phyloP scores from a whole-genome alignment of 139 green algal genomes.

The Eudorina sp. region DNA sequence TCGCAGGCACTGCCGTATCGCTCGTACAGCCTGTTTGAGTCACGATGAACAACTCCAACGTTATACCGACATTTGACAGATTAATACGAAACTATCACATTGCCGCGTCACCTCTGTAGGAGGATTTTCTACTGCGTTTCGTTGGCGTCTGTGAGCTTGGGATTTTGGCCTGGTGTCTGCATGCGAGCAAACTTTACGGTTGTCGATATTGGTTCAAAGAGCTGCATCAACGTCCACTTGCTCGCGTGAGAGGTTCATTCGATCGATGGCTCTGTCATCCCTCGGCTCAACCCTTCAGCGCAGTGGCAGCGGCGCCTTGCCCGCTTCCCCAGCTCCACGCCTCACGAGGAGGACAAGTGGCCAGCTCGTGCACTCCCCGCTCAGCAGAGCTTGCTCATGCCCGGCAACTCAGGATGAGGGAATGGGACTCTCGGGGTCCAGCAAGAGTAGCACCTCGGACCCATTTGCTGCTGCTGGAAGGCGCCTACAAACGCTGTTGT shows the following conservation, averaged over 20 bases:
- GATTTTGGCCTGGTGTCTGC: too few relatives aligned
- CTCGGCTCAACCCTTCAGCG: neutral
- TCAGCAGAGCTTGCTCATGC: conserved; percentile 19
- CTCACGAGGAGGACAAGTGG: neutral
- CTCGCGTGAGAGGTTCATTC: neutral
- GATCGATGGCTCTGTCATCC: conserved; percentile 9
- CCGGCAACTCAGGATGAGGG: neutral
- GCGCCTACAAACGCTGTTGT: conserved; percentile 23
- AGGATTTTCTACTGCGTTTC: too few relatives aligned
- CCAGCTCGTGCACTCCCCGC: neutral
- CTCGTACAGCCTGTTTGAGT: too few relatives aligned
- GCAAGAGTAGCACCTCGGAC: neutral
- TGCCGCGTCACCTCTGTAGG: too few relatives aligned
- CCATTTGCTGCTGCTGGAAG: conserved; percentile 26
- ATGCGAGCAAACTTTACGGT: too few relatives aligned
- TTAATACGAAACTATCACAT: too few relatives aligned
- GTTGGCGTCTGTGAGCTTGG: too few relatives aligned
- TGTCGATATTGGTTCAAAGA: neutral
- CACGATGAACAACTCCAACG: too few relatives aligned
- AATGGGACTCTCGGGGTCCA: neutral
- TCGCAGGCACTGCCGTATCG: too few relatives aligned
- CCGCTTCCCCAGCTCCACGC: neutral
- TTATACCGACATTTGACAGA: too few relatives aligned
- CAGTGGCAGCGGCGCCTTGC: conserved; percentile 12
- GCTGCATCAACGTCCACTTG: neutral